Evolutionary conservation across 345 rosid genomes (phyloP), one percentile per base, ranked within the genome.

Genomic region (Rhodomyrtus tomentosa): DNA sequence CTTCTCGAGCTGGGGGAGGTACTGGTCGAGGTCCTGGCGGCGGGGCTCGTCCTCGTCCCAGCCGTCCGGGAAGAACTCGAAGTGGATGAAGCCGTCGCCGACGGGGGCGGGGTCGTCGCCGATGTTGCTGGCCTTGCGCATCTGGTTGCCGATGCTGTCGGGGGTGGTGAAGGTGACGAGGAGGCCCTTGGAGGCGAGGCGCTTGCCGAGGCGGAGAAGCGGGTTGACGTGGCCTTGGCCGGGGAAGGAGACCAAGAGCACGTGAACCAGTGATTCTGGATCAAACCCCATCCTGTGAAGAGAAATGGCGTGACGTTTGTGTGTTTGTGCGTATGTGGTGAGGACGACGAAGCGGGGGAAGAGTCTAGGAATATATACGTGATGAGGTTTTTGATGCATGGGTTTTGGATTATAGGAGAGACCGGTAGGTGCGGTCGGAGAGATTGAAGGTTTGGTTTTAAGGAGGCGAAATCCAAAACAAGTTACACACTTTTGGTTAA

Each of bases 141-240:
- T 92, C 85, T 89, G 87, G 83, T 89, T 88, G 59, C 96, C 98
- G 32, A 88, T 86, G 84, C 74, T 45, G 58, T 91, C 91, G 5
- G 93, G 82, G 1, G 94, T 89, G 82, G 92, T 85, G 81, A 96
- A 92, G 82, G 99, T 94, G 81, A 96, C 90, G 55, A 93, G 93
- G 84, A 94, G 85, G 79, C 98, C 98, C 85, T 87, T 92, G n/a
- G 96, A 94, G 29, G 99, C 96, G 24, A 96, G 89, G 74, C 89
- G 92, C 89, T 92, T 93, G 56, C 95, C 98, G 7, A 96, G 95
- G 62, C 98, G 87, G 22, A 96, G 95, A 42, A 95, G 92, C 13
- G 99, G 98, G 86, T 92, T 96, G 3, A 95, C 91, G 54, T 96
- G 98, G 80, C 98, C 99, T 86, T 96, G 98, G 22, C 91, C 99